These are phyloP conservation scores for Alisma plantagoaquatica DNA, from an alignment of 106 monocot genomes.

Conservation along the genomic window DNA sequence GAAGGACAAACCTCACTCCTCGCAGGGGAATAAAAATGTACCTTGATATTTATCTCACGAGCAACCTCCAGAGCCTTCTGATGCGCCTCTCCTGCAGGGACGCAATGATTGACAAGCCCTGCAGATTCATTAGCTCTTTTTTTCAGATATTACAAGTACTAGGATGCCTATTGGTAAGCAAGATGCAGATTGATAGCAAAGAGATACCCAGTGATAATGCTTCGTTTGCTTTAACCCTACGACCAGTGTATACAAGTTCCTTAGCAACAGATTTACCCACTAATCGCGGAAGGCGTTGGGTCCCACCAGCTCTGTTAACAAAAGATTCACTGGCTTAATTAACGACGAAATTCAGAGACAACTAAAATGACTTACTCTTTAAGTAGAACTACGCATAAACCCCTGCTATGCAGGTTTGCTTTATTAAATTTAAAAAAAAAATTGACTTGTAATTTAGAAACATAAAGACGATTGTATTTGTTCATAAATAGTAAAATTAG, in stretches of 20 bases:
- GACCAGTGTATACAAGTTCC: constrained; percentile 85
- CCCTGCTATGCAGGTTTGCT: not conserved
- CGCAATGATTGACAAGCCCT: constrained; percentile 93
- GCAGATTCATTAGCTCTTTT: not conserved
- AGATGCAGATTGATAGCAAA: too few species aligned
- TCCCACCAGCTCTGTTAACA: constrained; percentile 76
- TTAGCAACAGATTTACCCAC: constrained; percentile 72
- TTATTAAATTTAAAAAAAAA: not conserved
- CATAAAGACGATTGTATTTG: too few species aligned
- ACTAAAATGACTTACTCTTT: too few species aligned
- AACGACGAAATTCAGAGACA: too few species aligned
- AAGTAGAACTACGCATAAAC: too few species aligned
- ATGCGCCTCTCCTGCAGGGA: constrained; percentile 81
- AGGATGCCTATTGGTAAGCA: too few species aligned
- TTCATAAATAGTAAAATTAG: too few species aligned
- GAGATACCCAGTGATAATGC: constrained; percentile 70
- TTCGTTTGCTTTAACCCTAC: constrained; percentile 53
- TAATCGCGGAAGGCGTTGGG: constrained; percentile 80
- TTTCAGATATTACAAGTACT: too few species aligned
- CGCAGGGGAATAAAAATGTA: constrained; percentile 14
- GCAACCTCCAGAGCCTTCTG: constrained; percentile 85
- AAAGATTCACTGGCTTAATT: too few species aligned
- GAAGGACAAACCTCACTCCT: too few species aligned
- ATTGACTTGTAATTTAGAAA: too few species aligned
- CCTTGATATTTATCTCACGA: constrained; percentile 75